Evolutionary conservation across 2,329 filamentous ascomycete genomes (phyloP), one percentile per base, ranked within the genome.

Genomic region (Apiospora phragmitis): DNA sequence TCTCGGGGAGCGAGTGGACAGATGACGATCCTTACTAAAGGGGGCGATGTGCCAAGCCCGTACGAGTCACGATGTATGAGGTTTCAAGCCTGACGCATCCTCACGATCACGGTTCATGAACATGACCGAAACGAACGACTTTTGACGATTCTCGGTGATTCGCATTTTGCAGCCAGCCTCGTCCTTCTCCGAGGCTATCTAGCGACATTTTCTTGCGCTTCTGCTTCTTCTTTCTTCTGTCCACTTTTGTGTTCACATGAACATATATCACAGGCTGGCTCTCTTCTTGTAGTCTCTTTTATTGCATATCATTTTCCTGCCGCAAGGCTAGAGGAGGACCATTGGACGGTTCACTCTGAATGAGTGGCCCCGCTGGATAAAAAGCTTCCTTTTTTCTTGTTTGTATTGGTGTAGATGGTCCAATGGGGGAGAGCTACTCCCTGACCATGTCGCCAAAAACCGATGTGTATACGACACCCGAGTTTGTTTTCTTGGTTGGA

Each of bases 1-100:
- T 88, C n/a, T 90, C 88, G 42, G 88, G 88, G 16, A 90, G 89
- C 79, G 90, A 91, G 76, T 92, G 90, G 90, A 90, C 89, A 1
- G 90, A 91, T 73, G 89, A 91, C 77, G 89, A 91, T 78, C 86
- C 83, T 45, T 90, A 85, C 76, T 90, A 77, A 82, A 71, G 42
- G 65, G 67, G 65, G 67, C 67, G 68, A 76, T 67, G 70, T 79
- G 59, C 38, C 68, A 49, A 45, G 69, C 49, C 68, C 65, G 67
- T 49, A 75, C 68, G 72, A 68, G 74, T 77, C 73, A 80, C 51
- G 74, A 79, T 71, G 70, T 73, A 71, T 75, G 72, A 73, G 71
- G 72, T 62, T 62, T n/a, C 32, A 38, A 9, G 55, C 55, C 55
- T 38, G 68, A 69, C 65, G 65, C 68, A 41, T 71, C 69, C 71